Conservation (phyloP, 2,329 filamentous ascomycete species). For the Clonostachys rhizophaga region DNA sequence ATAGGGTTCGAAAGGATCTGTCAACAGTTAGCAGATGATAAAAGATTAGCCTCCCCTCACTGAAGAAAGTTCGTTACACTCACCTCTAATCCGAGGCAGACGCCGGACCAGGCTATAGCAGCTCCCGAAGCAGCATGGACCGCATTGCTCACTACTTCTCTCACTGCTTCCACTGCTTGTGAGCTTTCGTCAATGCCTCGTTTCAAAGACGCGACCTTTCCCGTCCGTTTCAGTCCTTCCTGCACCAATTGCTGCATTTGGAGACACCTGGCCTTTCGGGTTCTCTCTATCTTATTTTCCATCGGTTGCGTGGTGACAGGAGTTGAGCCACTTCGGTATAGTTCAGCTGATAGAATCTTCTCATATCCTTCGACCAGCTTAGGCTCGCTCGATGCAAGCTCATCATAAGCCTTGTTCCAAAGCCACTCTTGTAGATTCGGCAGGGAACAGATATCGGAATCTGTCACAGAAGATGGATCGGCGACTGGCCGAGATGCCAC, state of each 20-base stretch:
- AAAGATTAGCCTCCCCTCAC: not conserved
- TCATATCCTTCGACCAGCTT: constrained; percentile 5
- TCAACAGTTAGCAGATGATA: not conserved
- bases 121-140: constrained; percentile 21
- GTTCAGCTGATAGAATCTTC: constrained; percentile 4
- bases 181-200: constrained; percentile 12
- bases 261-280: constrained; percentile 4
- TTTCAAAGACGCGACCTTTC: constrained; percentile 13
- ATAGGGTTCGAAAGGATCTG: constrained; percentile 22
- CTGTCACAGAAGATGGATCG: too few relatives aligned
- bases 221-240: constrained; percentile 15
- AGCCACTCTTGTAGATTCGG: constrained; percentile 1
- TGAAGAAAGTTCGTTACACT: not conserved
- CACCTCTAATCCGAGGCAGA: constrained; percentile 25
- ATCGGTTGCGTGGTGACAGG: not conserved
- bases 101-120: constrained; percentile 26
- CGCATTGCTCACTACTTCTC: constrained; percentile 13
- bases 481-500: too few relatives aligned
- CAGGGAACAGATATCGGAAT: constrained; percentile 10
- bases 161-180: constrained; percentile 12
- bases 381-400: not conserved
- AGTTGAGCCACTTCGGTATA: not conserved
- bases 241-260: constrained; percentile 20
- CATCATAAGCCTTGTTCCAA: constrained; percentile 6
- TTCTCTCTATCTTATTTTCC: not conserved